Base-by-base conservation (phyloP, 805 yeast species). In the Kurtzmaniella fragi region DNA sequence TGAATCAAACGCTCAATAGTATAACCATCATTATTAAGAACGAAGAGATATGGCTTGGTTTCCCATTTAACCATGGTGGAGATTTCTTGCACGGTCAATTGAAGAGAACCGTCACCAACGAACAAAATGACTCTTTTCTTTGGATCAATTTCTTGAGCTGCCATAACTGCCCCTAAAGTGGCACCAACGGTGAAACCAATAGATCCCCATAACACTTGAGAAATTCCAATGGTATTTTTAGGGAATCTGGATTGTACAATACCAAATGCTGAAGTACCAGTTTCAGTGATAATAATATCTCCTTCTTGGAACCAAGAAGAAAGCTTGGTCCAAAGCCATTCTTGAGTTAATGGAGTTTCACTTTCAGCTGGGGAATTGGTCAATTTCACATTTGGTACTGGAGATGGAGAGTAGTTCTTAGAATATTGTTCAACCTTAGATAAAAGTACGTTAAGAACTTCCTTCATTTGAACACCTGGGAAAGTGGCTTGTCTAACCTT, bases 251-350 rank as follows among this genome's bases (percentile, higher is more conserved):
- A 67, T 57, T 77, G 80, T 49, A 77, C 71, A 46, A 81, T 75
- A 67, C 88, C 88, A 53, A 81, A 81, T 38, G 84, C 81, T 32
- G 87, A 77, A 30, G 88, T 82, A 64, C 88, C 88, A 33, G 87
- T 81, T 62, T 82, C 88, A 40, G 84, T 73, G 48, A 82, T 70
- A 44, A 81, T 71, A 40, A 80, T 68, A 65, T 82, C 88, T 53
- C 83, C 84, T 53, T 75, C 76, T 59, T 69, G 67, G 53, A 82
- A 71, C 78, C 81, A 82, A 35, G 73, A 68, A 26, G 81, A 73
- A 31, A 80, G 64, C 57, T 73, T 71, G 48, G 77, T 77, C 88
- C 88, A 82, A 49, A 81, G 58, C 78, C 80, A 80, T 54, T 77
- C 80, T 63, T 80, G 86, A 40, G 78, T 50, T 45, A 81, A 63